phyloP scores from a whole-genome alignment of 2,329 filamentous ascomycete genomes.

The Phoma sp. region DNA sequence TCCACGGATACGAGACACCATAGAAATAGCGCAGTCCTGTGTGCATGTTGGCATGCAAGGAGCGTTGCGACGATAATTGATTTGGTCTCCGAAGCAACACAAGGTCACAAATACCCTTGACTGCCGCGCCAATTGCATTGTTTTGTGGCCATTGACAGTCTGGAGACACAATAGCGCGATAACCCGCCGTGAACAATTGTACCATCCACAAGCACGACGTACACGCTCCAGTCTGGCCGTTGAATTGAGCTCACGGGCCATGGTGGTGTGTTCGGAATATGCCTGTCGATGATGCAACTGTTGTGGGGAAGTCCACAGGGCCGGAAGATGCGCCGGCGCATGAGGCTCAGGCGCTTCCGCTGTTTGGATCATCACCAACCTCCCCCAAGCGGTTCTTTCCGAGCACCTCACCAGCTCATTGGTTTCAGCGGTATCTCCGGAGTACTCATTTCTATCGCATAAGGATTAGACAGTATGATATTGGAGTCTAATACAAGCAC shows the following conservation, averaged over 20 bases:
- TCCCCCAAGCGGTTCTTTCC: conserved; percentile 18
- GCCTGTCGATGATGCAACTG: conserved; percentile 14
- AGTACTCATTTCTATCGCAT: neutral
- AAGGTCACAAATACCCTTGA: conserved; percentile 2
- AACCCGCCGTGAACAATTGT: neutral
- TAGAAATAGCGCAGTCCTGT: conserved; percentile 1
- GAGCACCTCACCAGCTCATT: neutral
- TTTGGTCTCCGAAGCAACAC: conserved; percentile 16
- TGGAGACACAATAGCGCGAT: conserved; percentile 1
- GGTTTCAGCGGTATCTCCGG: neutral
- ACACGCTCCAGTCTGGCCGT: neutral
- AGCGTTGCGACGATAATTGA: neutral
- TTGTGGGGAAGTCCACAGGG: conserved; percentile 3
- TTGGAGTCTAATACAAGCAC: conserved; percentile 2
- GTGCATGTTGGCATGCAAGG: conserved; percentile 7
- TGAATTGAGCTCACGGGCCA: neutral
- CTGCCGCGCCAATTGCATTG: neutral
- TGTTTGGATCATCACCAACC: conserved; percentile 18
- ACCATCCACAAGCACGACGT: too few relatives aligned
- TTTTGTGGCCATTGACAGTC: neutral
- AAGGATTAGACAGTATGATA: conserved; percentile 1
- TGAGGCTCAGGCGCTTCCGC: conserved; percentile 1
- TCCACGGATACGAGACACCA: neutral
- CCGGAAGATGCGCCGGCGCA: neutral
- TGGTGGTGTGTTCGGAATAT: neutral